Evolutionary conservation across 176 grass and related monocot species (phyloP), one percentile per base, ranked within the genome.

Genomic region (Alloteropsis semialata): DNA sequence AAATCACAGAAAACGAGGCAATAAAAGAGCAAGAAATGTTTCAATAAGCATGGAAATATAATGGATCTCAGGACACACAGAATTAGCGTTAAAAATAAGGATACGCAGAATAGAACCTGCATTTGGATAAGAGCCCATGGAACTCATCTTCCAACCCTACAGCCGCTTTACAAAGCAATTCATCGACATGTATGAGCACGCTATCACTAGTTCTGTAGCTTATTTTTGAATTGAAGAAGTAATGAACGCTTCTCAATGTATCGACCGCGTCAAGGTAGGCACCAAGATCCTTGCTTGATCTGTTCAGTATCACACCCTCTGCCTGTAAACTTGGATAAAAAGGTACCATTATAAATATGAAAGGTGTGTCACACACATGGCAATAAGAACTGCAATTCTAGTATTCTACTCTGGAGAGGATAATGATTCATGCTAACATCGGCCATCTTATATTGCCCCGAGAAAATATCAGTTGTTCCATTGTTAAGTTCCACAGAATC

Each of bases 71-170:
- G 65, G 25, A 48, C 33, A 81, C 1, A 55, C 59, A 48, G 48
- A 86, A 69, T 0, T n/a, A n/a, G n/a, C n/a, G n/a, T n/a, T n/a
- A n/a, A n/a, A n/a, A n/a, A n/a, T n/a, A n/a, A n/a, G n/a, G 25
- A 48, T 42, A 81, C 1, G 63, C 59, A 48, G 48, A 86, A 69
- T 0, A 3, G 16, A 80, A 97, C 94, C 91, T 93, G 81, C 63
- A 85, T 79, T 56, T 69, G 34, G 62, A 64, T 59, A 93, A 66
- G 65, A 80, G 57, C 63, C 88, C 80, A 6, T 60, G 84, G 78
- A 97, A 93, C 76, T 97, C 87, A 55, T 82, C 77, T 67, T 81
- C 94, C 50, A 89, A 28, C 69, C 77, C 88, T 10, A 36, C 22
- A 13, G 74, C 59, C 18, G 89, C 88, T 60, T 85, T 84, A 53